A percentile compares a stretch with the other conserved stretches of the same genome.
These are phyloP conservation scores for Eucalyptus globulus DNA, from an alignment of 345 rosid genomes.

Conservation along the genomic window DNA sequence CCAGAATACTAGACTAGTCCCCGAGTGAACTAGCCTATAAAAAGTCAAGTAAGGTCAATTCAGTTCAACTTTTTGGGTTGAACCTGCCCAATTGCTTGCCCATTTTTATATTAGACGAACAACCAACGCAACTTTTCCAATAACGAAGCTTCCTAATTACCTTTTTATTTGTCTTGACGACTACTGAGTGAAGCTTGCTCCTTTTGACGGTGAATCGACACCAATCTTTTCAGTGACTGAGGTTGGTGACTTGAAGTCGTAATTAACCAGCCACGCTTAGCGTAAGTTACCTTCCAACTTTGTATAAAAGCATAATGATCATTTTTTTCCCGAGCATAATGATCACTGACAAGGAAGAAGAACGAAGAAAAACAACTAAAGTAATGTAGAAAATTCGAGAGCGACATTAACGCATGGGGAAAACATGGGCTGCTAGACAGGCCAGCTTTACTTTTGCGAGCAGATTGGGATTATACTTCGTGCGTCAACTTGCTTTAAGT, in stretches of 20 bases:
- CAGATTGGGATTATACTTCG: neutral
- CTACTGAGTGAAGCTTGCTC: neutral
- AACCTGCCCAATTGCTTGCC: neutral
- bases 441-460: neutral
- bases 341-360: neutral
- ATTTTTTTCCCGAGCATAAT: neutral
- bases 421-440: neutral
- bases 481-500: neutral
- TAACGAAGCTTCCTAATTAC: neutral
- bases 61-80: neutral
- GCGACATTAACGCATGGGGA: neutral
- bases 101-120: neutral
- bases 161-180: neutral
- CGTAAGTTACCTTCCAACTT: neutral
- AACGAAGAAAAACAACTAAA: neutral
- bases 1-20: accelerated
- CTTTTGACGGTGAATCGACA: neutral
- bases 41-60: neutral
- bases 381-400: neutral
- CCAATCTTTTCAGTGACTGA: neutral
- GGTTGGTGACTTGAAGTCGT: neutral
- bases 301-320: neutral
- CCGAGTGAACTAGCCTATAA: neutral
- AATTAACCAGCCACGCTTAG: neutral
- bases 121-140: neutral